Evolutionary conservation across 2,329 filamentous ascomycete genomes (phyloP), one percentile per base, ranked within the genome.

Genomic region (Fusarium clavum): DNA sequence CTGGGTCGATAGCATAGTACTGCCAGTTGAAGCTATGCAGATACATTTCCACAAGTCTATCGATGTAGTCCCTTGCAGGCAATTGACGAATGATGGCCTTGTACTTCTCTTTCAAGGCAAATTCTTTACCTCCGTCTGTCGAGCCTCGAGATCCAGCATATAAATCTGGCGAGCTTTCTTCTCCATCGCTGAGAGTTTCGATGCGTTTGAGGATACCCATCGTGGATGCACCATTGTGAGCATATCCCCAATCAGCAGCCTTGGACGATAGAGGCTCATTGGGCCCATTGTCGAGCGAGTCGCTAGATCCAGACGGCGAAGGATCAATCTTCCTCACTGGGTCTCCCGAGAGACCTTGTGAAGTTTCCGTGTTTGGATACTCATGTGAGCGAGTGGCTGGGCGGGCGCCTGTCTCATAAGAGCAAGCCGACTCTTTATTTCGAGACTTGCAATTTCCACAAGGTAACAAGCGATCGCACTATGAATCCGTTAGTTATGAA

Each of bases 401-500:
- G 6, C 84, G 83, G 7, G 83, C 81, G 32, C 82, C 82, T 11
- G 83, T 85, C 76, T 90, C 87, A 74, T 90, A 90, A 24, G 81
- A 81, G 73, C 88, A 90, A n/a, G 81, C 78, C 4, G 81, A 79
- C 68, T 86, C 82, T 75, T 88, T 89, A 71, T 85, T 86, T 54
- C 88, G 83, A 55, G 85, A 83, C 32, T 84, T 80, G 77, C 88
- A 90, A 75, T 89, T 89, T 48, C 84, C 83, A 76, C 88, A 90
- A 4, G 88, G 88, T 64, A 85, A 80, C 64, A 85, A 83, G 62
- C 88, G 84, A 74, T 90, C 87, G 76, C 88, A 90, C 84, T 88
- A 46, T 6, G 40, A 38, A 20, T 9, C 8, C 12, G 20, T 74
- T 29, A 75, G 53, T 46, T 45, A 27, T 12, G 9, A 11, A 20